These are phyloP conservation scores for Leptodontidium sp. DNA, from an alignment of 2,329 filamentous ascomycete species.

Conservation along the genomic window DNA sequence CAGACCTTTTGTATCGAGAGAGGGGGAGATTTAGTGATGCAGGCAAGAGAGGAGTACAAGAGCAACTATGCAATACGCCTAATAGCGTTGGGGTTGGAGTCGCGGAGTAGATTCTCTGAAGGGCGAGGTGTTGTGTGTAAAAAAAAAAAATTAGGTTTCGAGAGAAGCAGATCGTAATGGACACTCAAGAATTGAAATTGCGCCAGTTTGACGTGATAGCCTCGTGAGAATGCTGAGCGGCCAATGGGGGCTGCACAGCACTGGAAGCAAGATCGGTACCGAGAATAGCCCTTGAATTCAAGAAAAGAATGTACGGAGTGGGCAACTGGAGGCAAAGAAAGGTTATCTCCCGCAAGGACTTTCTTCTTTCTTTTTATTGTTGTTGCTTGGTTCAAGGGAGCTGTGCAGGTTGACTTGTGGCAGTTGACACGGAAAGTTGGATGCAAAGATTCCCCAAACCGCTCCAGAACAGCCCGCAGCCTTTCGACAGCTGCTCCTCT, in stretches of 20 bases:
- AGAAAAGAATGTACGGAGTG: not conserved
- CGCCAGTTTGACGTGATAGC: not conserved
- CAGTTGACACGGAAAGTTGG: too few species aligned
- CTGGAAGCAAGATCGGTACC: not conserved
- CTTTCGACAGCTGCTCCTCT: too few species aligned
- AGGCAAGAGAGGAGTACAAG: not conserved
- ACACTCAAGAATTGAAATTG: not conserved
- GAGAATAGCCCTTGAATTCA: not conserved
- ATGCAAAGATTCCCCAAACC: too few species aligned
- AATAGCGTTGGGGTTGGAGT: not conserved
- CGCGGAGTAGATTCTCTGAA: not conserved
- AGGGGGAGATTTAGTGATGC: not conserved
- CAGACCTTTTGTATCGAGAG: not conserved
- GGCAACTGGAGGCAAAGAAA: not conserved
- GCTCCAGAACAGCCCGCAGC: too few species aligned
- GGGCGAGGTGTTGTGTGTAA: not conserved
- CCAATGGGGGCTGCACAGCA: not conserved
- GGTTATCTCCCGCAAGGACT: not conserved
- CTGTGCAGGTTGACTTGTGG: not conserved
- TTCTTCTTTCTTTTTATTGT: not conserved
- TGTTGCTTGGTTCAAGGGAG: not conserved
- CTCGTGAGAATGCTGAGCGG: not conserved
- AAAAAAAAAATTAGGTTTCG: not conserved
- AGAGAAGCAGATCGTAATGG: not conserved
- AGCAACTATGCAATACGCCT: not conserved